These are phyloP conservation scores for Kuraishia hungarica DNA, from an alignment of 805 yeast species.

Conservation along the genomic window DNA sequence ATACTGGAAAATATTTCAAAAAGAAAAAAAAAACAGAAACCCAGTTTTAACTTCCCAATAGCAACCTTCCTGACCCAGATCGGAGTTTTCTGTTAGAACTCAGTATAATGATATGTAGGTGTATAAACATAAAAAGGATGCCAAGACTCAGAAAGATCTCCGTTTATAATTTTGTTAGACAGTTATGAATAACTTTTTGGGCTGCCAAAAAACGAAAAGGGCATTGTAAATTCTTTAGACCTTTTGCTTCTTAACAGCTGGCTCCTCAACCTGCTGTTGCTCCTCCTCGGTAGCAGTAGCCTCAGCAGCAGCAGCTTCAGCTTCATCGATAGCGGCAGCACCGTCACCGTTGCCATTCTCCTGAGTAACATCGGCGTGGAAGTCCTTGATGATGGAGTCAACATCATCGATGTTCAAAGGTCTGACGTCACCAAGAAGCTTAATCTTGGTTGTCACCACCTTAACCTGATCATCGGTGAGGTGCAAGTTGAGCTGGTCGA, in stretches of 20 bases:
- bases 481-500: slow-evolving; percentile 87
- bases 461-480: slow-evolving; percentile 90
- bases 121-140: too few species aligned
- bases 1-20: background rate
- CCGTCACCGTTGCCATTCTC: background rate
- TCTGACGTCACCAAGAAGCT: slow-evolving; percentile 90
- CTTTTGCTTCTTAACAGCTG: slow-evolving; percentile 29
- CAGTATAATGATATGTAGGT: too few species aligned
- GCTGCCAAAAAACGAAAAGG: background rate
- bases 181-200: background rate
- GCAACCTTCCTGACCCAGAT: background rate
- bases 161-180: background rate
- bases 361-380: slow-evolving; percentile 55
- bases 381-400: slow-evolving; percentile 91
- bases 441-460: slow-evolving; percentile 90
- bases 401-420: slow-evolving; percentile 94
- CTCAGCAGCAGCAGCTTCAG: background rate
- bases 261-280: slow-evolving; percentile 14
- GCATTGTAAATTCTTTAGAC: slow-evolving; percentile 2
- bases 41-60: background rate
- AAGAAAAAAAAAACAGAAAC: background rate
- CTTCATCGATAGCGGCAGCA: background rate
- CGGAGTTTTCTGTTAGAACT: background rate
- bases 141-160: background rate
- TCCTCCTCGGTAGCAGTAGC: background rate